Percentiles rank a stretch among this genome's conserved stretches.
Conservation (phyloP, 2,329 filamentous ascomycete species). For the Bipolaris cookei region DNA sequence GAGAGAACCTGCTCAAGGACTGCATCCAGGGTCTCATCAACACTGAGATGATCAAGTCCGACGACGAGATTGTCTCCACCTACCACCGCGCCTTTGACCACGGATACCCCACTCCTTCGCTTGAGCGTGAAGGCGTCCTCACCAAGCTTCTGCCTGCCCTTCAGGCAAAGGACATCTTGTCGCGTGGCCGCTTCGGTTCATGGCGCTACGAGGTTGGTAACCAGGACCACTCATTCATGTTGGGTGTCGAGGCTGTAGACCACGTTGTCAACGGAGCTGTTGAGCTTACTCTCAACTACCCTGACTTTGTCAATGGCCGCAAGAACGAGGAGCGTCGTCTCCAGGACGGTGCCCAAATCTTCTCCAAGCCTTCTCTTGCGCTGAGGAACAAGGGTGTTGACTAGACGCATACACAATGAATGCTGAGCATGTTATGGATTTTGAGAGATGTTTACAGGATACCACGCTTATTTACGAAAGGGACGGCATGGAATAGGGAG, state of each 20-base stretch:
- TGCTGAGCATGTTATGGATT: slow-evolving; percentile 22
- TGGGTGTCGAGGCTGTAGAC: slow-evolving; percentile 92
- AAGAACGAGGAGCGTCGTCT: slow-evolving; percentile 70
- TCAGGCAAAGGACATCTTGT: slow-evolving; percentile 89
- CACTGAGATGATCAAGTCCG: slow-evolving; percentile 91
- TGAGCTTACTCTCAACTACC: slow-evolving; percentile 94
- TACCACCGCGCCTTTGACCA: slow-evolving; percentile 99
- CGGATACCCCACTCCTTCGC: slow-evolving; percentile 92
- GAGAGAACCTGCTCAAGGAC: slow-evolving; percentile 82
- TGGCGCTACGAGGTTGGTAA: slow-evolving; percentile 98
- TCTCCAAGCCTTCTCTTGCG: slow-evolving; percentile 51
- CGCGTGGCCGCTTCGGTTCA: slow-evolving; percentile 94
- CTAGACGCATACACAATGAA: slow-evolving; percentile 17
- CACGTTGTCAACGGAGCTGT: slow-evolving; percentile 87
- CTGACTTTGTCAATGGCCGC: slow-evolving; percentile 88
- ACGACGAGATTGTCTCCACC: slow-evolving; percentile 94
- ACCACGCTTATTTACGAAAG: slow-evolving; percentile 20
- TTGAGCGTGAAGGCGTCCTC: slow-evolving; percentile 94
- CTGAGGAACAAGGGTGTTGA: slow-evolving; percentile 38
- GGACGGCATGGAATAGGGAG: slow-evolving; percentile 14
- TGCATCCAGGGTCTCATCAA: slow-evolving; percentile 97
- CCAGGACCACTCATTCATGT: slow-evolving; percentile 98
- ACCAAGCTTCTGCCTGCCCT: slow-evolving; percentile 92
- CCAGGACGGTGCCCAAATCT: slow-evolving; percentile 66
- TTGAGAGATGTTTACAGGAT: slow-evolving; percentile 19